Base-by-base conservation (phyloP, 805 yeast genomes). In the Zygosaccharomyces kombuchaensis region DNA sequence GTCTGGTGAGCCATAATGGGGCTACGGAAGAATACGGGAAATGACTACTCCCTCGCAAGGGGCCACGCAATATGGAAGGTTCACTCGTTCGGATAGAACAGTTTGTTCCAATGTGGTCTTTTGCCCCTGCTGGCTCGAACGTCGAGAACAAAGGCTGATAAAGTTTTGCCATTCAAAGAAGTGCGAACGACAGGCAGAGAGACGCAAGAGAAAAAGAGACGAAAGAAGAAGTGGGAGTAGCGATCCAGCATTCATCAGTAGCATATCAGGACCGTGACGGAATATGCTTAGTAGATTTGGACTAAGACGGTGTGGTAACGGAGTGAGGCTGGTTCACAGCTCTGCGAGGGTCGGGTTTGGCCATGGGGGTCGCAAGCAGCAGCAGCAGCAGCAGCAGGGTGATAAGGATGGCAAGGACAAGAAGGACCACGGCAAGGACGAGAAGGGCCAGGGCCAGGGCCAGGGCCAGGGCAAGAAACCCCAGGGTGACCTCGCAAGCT, bases 401-500 rank as follows among this genome's bases (percentile, higher is more conserved):
- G 5, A 19, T 19, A 19, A 39, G 10, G 35, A 44, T 13, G 40
- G 29, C 4, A 29, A 43, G 10, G 36, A 36, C 36, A 36, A 54
- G 9, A 43, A 48, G n/a, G 43, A 40, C 4, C 25, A 40, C 4
- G 32, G 37, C 30, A 44, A 50, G 13, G 34, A 48, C 16, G 26
- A 37, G 27, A 21, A 39, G n/a, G 40, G 10, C 31, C 31, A 27
- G 31, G 13, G 13, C n/a, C n/a, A 27, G 5, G 9, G 43, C 13
- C 7, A 12, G 31, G 45, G 58, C 14, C 31, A 59, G 6, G 45
- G 58, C 14, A 44, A 55, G 10, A 45, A 58, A 30, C 48, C 61
- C 13, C 51, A 55, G 34, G 52, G 47, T 6, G 47, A 57, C 32
- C 57, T 47, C 40, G 62, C 63, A 46, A 54, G 67, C 2, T 72